These are phyloP conservation scores for Pichia deserticola DNA, from an alignment of 805 yeast species.

Conservation along the genomic window DNA sequence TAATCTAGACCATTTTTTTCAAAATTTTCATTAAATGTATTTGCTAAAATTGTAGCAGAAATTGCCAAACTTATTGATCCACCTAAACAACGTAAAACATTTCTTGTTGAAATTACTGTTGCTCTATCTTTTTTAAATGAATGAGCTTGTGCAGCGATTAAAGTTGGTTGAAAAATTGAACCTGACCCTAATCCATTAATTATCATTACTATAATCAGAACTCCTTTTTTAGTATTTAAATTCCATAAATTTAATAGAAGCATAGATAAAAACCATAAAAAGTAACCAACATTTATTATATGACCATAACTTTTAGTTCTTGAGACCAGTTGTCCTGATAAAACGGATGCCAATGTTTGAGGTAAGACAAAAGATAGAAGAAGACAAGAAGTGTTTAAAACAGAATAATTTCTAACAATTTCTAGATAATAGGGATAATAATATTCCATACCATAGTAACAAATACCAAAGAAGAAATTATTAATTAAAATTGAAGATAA, in stretches of 20 bases:
- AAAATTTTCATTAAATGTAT: slow-evolving; percentile 12
- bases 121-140: slow-evolving; percentile 46
- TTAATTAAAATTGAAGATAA: slow-evolving; percentile 31
- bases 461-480: slow-evolving; percentile 42
- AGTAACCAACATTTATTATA: slow-evolving; percentile 33
- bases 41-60: slow-evolving; percentile 24
- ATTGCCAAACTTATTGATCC: slow-evolving; percentile 56
- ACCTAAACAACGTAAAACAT: slow-evolving; percentile 51
- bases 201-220: slow-evolving; percentile 28
- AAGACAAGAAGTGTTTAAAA: slow-evolving; percentile 35
- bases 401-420: slow-evolving; percentile 34
- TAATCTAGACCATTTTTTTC: not conserved
- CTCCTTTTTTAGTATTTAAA: slow-evolving; percentile 27
- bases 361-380: slow-evolving; percentile 37
- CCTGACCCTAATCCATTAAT: slow-evolving; percentile 41
- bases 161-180: slow-evolving; percentile 45
- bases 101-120: slow-evolving; percentile 50
- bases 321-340: slow-evolving; percentile 41
- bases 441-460: slow-evolving; percentile 39
- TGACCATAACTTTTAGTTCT: slow-evolving; percentile 35
- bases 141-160: slow-evolving; percentile 51
- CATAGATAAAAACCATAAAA: slow-evolving; percentile 36
- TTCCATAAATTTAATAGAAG: slow-evolving; percentile 22
- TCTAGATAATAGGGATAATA: slow-evolving; percentile 45
- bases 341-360: slow-evolving; percentile 35